Base-by-base conservation (phyloP, 805 yeast species). In the Ogataea trehaloabstinens region DNA sequence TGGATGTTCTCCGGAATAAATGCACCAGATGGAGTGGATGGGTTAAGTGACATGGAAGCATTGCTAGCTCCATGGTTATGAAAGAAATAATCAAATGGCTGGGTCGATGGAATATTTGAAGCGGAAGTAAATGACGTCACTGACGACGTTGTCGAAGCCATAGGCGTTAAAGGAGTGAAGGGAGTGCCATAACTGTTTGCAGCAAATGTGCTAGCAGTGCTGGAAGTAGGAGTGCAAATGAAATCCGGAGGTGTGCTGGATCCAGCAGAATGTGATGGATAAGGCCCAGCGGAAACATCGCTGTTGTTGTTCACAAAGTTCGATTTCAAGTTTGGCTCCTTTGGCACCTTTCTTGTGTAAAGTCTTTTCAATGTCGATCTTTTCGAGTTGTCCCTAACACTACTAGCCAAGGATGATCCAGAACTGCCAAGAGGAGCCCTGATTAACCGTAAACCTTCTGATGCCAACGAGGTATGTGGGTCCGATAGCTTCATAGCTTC, bases 121-220 rank as follows among this genome's bases (percentile, higher is more conserved):
- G 41, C 31, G n/a, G 49, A 49, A 2, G 39, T 40, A 12, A 43
- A 12, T 7, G 58, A 53, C 2, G 42, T 28, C 7, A 46, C 28
- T 2, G 56, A 52, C 4, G 58, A 53, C 20, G 44, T 44, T 8
- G 56, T 48, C n/a, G 58, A 54, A 17, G 48, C 34, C 24, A 49
- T 46, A 6, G 58, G 56, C 7, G 58, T 54, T 13, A 52, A 44
- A 2, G 56, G 55, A 10, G 53, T 47, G 31, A 40, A 42, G 5
- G 50, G 46, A 2, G 38, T 20, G 4, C 37, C 28, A 17, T 33
- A 19, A 13, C 18, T 22, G 6, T 12, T 32, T 12, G 20, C 11
- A 11, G 35, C 28, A 22, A 25, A 19, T 3, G 39, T 31, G 13
- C 29, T 32, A 6, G 41, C 19, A 8, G 35, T 25, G 17, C 33